phyloP scores from a whole-genome alignment of 345 rosid species.

The Bruguiera gymnorhiza region DNA sequence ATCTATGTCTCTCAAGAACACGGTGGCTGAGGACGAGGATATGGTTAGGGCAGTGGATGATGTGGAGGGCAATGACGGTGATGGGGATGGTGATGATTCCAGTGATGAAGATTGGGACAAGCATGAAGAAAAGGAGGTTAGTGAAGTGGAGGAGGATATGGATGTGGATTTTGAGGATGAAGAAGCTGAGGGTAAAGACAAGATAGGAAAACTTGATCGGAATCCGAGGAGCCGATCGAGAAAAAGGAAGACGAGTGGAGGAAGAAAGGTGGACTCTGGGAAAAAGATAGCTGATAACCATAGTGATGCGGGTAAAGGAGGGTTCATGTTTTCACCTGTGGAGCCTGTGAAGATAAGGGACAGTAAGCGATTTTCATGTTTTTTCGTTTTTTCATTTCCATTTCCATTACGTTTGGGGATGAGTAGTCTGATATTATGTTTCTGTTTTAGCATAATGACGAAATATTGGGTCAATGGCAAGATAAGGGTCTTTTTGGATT shows the following conservation, averaged over 20 bases:
- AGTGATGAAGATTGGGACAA: slow-evolving; percentile 81
- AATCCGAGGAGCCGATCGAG: slow-evolving; percentile 25
- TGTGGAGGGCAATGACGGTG: slow-evolving; percentile 22
- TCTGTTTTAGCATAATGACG: not conserved
- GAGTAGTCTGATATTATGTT: too few relatives aligned
- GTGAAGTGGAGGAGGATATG: slow-evolving; percentile 47
- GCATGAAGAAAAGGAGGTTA: slow-evolving; percentile 40
- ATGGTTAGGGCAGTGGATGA: slow-evolving; percentile 27
- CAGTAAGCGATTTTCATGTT: slow-evolving; percentile 33
- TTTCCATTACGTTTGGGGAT: too few relatives aligned
- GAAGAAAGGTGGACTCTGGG: slow-evolving; percentile 32
- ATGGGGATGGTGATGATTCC: slow-evolving; percentile 47
- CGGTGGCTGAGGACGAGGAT: slow-evolving; percentile 48
- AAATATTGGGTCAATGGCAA: not conserved
- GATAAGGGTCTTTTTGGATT: not conserved
- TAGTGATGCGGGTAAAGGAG: slow-evolving; percentile 26
- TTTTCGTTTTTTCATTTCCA: not conserved
- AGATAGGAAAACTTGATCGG: slow-evolving; percentile 19
- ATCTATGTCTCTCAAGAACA: slow-evolving; percentile 40
- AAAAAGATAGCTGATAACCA: slow-evolving; percentile 35
- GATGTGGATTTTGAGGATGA: slow-evolving; percentile 62
- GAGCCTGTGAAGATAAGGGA: slow-evolving; percentile 38
- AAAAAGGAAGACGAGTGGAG: slow-evolving; percentile 46
- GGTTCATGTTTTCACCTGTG: slow-evolving; percentile 33
- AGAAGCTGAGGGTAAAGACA: slow-evolving; percentile 29